Evolutionary conservation across 352 stramenopile species (phyloP).

Genomic region (Nothophytophthora sp.): DNA sequence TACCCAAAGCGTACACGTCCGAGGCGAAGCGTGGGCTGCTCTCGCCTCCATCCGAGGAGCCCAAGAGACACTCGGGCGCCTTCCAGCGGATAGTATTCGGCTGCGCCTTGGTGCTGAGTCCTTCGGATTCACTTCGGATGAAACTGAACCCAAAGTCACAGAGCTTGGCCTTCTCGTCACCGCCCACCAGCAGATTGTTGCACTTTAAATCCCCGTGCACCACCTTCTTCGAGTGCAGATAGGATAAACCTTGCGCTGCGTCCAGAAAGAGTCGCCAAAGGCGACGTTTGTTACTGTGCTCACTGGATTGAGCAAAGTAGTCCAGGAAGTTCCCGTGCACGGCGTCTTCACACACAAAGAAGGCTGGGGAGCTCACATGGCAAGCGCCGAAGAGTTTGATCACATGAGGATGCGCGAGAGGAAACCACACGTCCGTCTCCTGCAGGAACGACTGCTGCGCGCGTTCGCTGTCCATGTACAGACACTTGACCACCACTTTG

Average conservation of each 20-base stretch:
- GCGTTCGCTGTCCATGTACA: conserved; percentile 25
- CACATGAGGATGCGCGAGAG: conserved; percentile 39
- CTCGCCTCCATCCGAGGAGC: conserved; percentile 1
- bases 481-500: conserved; percentile 42
- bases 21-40: conserved; percentile 33
- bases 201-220: conserved; percentile 89
- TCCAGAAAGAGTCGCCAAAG: conserved; percentile 34
- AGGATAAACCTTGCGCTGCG: conserved; percentile 53
- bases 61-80: conserved; percentile 34
- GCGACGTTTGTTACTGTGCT: conserved; percentile 13
- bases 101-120: conserved; percentile 24
- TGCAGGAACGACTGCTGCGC: conserved; percentile 32
- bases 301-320: conserved; percentile 27
- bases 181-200: conserved; percentile 77
- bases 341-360: conserved; percentile 41
- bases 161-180: conserved; percentile 31
- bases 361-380: conserved; percentile 37
- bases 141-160: conserved; percentile 42
- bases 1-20: conserved; percentile 45
- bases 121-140: conserved; percentile 32
- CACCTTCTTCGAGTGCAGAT: conserved; percentile 64
- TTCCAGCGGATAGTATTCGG: conserved; percentile 33
- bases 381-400: conserved; percentile 47
- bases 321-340: conserved; percentile 24
- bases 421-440: conserved; percentile 38